phyloP scores from a whole-genome alignment of 2,329 filamentous ascomycete species.

The Aspergillus japonicus region DNA sequence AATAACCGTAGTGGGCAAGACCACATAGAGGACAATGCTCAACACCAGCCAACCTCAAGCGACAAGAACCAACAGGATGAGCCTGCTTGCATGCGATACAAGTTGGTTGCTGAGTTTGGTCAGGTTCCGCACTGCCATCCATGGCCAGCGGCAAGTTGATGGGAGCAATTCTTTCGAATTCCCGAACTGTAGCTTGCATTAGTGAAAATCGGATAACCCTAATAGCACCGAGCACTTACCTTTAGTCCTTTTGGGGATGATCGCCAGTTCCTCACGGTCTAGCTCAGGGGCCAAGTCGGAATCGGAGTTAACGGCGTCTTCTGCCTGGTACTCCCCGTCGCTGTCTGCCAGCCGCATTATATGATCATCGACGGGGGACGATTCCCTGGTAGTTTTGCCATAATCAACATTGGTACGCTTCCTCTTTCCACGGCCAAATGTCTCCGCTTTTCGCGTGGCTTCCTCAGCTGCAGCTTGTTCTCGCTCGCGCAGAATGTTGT shows the following conservation, averaged over 20 bases:
- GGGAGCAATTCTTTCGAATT: slow-evolving; percentile 39
- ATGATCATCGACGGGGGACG: slow-evolving; percentile 25
- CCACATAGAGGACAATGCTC: slow-evolving; percentile 66
- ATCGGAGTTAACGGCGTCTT: slow-evolving; percentile 29
- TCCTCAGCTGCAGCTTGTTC: slow-evolving; percentile 75
- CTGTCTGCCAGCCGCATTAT: slow-evolving; percentile 20
- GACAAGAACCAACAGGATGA: slow-evolving; percentile 61
- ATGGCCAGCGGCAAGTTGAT: slow-evolving; percentile 9
- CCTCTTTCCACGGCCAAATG: slow-evolving; percentile 82
- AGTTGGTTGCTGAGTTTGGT: not conserved
- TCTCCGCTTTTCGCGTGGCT: slow-evolving; percentile 65
- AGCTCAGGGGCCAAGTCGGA: slow-evolving; percentile 21
- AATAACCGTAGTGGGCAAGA: slow-evolving; percentile 58
- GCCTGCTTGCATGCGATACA: slow-evolving; percentile 56
- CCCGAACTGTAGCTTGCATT: slow-evolving; percentile 28
- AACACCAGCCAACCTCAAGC: slow-evolving; percentile 57
- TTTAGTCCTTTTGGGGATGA: slow-evolving; percentile 19
- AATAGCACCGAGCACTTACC: slow-evolving; percentile 12
- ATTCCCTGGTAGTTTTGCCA: slow-evolving; percentile 16
- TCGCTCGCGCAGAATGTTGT: slow-evolving; percentile 80
- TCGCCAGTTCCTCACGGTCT: slow-evolving; percentile 28
- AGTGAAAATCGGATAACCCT: slow-evolving; percentile 3
- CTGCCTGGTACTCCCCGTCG: slow-evolving; percentile 35
- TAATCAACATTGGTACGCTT: slow-evolving; percentile 57
- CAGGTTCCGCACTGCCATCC: slow-evolving; percentile 21